phyloP scores from a whole-genome alignment of 2,329 filamentous ascomycete species.

The Phyllosticta citriasiana region DNA sequence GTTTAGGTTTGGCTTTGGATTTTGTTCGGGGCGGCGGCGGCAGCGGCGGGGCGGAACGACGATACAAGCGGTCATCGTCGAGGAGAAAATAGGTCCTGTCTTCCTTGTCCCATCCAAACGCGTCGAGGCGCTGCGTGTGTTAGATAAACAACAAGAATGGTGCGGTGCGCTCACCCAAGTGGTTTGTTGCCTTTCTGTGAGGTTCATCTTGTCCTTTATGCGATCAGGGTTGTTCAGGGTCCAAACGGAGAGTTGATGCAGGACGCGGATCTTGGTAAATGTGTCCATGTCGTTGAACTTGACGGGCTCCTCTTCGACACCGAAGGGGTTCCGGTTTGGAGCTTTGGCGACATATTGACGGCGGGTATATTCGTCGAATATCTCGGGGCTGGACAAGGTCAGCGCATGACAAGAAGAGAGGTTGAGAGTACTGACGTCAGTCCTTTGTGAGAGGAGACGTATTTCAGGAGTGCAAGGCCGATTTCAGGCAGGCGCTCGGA shows the following conservation, averaged over 20 bases:
- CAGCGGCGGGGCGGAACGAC: conserved; percentile 64
- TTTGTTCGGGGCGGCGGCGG: conserved; percentile 48
- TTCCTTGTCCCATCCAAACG: conserved; percentile 78
- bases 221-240: conserved; percentile 79
- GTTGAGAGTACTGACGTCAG: conserved; percentile 57
- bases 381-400: conserved; percentile 53
- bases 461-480: conserved; percentile 79
- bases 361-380: conserved; percentile 88
- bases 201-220: conserved; percentile 72
- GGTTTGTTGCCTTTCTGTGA: conserved; percentile 73
- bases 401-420: conserved; percentile 11
- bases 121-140: conserved; percentile 53
- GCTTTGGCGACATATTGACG: conserved; percentile 80
- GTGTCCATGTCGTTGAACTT: conserved; percentile 76
- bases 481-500: conserved; percentile 70
- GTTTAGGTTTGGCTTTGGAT: conserved; percentile 43
- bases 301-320: conserved; percentile 59
- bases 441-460: conserved; percentile 85
- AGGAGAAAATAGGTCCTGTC: conserved; percentile 83
- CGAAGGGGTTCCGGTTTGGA: conserved; percentile 74
- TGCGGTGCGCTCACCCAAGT: conserved; percentile 58
- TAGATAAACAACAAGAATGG: background rate
- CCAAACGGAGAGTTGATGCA: conserved; percentile 86
- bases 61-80: conserved; percentile 89
- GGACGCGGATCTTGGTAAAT: conserved; percentile 68